These are phyloP conservation scores for Diaporthe ampelina DNA, from an alignment of 2,329 filamentous ascomycete genomes.

Conservation along the genomic window DNA sequence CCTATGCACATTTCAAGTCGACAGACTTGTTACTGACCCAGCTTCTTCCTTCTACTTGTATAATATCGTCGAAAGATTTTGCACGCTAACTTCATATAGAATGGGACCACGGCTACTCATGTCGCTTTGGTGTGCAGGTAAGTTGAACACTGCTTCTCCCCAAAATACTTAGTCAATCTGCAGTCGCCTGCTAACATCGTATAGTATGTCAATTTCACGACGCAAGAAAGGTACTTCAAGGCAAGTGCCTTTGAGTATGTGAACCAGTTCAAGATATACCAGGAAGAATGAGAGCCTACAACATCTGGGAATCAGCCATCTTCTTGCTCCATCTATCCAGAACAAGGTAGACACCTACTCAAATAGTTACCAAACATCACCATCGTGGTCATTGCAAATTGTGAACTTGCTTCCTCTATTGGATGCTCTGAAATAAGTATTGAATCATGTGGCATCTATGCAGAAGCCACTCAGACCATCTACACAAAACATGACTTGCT, in stretches of 20 bases:
- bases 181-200: background rate
- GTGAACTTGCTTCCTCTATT: background rate
- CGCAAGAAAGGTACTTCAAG: constrained; percentile 32
- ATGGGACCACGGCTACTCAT: constrained; percentile 26
- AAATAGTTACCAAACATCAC: background rate
- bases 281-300: background rate
- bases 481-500: too few relatives aligned
- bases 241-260: constrained; percentile 32
- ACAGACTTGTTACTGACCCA: background rate
- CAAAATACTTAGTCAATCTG: too few relatives aligned
- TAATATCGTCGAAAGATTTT: too few relatives aligned
- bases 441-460: background rate
- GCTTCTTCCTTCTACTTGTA: background rate
- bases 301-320: too few relatives aligned
- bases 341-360: background rate
- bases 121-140: constrained; percentile 29
- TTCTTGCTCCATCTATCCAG: too few relatives aligned
- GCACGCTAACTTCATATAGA: background rate
- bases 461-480: background rate
- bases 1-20: background rate
- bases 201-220: constrained; percentile 30
- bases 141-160: background rate
- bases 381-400: background rate
- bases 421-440: background rate
- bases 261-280: constrained; percentile 12